Base-by-base conservation (phyloP, 495 filamentous ascomycete species). In the Trichoderma virens region DNA sequence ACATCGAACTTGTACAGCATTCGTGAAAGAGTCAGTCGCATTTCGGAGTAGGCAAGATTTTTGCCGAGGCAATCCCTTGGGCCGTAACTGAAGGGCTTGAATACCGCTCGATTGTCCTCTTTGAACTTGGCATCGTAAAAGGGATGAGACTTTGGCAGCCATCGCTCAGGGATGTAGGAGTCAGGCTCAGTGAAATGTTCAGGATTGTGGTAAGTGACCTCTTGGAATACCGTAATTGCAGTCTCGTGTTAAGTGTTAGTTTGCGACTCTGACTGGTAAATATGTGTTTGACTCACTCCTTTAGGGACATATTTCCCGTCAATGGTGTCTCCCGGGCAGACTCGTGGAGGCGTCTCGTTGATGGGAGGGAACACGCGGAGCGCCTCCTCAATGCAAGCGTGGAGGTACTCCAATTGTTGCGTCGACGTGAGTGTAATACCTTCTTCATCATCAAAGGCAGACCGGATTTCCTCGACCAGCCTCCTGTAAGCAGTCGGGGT, bases 281-380 rank as follows among this genome's bases (percentile, higher is more conserved):
- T 45, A 20, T 45, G 41, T 7, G n/a, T 5, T 16, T 45, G 41
- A 45, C 41, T 20, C 18, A 75, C 73, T 32, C 68, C 68, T 47
- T 62, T 70, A 7, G 69, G 67, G 7, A 70, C 51, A 34, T 67
- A 72, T 5, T 67, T 69, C 3, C 70, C 71, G 30, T 69, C 70
- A 62, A 75, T 69, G 25, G 61, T 65, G 32, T 54, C 56, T 28
- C 74, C 73, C 18, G 16, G 73, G 73, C 0, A 72, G 69, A 11
- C 70, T 39, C 87, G 73, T 5, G 80, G 80, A 0, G 84, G 65
- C 6, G 79, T 79, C 1, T 74, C 68, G 0, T 85, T 76, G 0
- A 79, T 77, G 0, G 86, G 82, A 30, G 86, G 85, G 63, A 81
- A 83, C 8, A 88, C 66, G 4, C 87, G 78, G 4, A 90, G 73